A percentile compares a stretch with the other conserved stretches of the same genome.
Evolutionary conservation across 495 filamentous ascomycete genomes (phyloP).

Genomic region (Aspergillus biplanus): DNA sequence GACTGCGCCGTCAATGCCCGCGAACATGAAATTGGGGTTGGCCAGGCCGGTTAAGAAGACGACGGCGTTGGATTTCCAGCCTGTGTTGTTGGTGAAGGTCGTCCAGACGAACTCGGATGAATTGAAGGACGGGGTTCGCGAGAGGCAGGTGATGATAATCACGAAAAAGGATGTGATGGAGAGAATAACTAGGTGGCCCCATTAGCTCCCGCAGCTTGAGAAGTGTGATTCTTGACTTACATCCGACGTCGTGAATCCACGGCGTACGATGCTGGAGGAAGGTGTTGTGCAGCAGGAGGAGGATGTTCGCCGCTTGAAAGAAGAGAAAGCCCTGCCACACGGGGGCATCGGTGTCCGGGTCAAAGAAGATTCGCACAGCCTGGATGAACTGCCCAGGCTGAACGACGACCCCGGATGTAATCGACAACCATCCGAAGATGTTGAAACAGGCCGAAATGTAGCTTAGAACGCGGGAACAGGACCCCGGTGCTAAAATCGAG

Average conservation of each 20-base stretch:
- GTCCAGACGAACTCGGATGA: neutral
- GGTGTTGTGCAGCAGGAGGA: neutral
- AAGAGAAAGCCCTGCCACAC: too few relatives aligned
- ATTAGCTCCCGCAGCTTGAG: neutral
- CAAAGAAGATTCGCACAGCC: too few relatives aligned
- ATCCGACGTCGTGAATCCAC: neutral
- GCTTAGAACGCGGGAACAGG: neutral
- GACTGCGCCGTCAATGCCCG: constrained; percentile 38
- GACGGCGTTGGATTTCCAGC: constrained; percentile 4
- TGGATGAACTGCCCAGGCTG: too few relatives aligned
- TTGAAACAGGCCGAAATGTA: neutral
- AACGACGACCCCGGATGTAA: too few relatives aligned
- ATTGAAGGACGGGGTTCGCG: neutral
- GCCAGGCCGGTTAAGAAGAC: constrained; percentile 35
- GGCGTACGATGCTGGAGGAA: neutral
- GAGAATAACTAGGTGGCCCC: neutral
- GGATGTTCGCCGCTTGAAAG: too few relatives aligned
- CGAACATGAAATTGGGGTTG: constrained; percentile 34
- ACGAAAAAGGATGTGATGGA: neutral
- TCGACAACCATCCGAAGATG: too few relatives aligned
- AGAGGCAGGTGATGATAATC: neutral
- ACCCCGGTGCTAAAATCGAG: constrained; percentile 55
- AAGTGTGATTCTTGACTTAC: neutral
- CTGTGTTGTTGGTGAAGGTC: neutral
- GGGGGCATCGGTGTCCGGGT: too few relatives aligned